Base-by-base conservation (phyloP, 73 alveolate species). In the Halteria grandinella region DNA sequence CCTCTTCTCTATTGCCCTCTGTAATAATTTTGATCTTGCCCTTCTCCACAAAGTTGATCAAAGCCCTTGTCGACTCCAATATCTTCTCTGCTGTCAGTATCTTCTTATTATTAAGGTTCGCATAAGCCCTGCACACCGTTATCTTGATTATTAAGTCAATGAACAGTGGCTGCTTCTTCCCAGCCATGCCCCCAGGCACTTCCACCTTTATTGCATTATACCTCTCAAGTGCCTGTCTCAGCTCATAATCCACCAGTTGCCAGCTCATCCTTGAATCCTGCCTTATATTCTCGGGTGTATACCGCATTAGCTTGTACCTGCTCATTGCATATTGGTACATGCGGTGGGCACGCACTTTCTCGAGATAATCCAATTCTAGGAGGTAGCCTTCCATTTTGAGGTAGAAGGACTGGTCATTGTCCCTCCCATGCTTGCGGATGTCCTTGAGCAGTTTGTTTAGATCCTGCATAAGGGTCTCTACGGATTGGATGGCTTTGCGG, bases 71-170 rank as follows among this genome's bases (percentile, higher is more conserved):
- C 8, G 45, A 25, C 20, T 25, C 53, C 6, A 66, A 20, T 1
- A 66, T 43, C 36, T 66, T 66, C 33, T 66, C 81, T 1, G 81
- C 81, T 7, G 81, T 66, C 15, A 66, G 32, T 5, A 66, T 40
- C 52, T 66, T 66, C 36, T 69, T 66, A 25, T 48, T 27, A 27
- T 28, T 66, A 2, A 66, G 37, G 45, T 66, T 66, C 5, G 66
- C 24, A 45, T 45, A 66, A 20, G 66, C 81, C 48, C 81, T 66
- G 69, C 81, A 29, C 5, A 66, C 69, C 18, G 33, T 66, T 2
- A 66, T 66, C 53, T 45, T 66, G 51, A 48, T 45, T 0, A 66
- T 66, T 0, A 66, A 7, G 36, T 66, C 81, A 27, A 66, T 20
- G 36, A 45, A 66, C 6, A 66, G 64, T 1, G 81, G 81, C 23